Conservation (phyloP, 371 early-diverging fungal genomes). For the Mortierella sp. region DNA sequence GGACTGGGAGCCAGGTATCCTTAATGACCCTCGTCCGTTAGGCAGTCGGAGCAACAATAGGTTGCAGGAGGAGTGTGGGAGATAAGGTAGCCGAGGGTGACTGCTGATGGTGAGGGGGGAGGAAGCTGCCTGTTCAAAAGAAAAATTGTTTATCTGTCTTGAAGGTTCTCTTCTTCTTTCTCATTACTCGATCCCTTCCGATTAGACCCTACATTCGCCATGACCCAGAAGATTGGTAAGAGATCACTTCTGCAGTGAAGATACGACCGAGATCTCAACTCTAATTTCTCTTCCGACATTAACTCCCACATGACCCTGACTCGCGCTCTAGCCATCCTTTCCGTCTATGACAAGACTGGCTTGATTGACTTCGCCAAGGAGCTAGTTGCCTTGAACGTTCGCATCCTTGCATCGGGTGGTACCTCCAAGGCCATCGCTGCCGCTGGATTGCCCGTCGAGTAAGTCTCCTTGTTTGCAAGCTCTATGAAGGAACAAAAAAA, state of each 20-base stretch:
- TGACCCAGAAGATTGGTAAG: slow-evolving; percentile 54
- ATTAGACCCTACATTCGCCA: slow-evolving; percentile 19
- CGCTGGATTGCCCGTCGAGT: slow-evolving; percentile 91
- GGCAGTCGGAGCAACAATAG: too few relatives aligned
- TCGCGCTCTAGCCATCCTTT: slow-evolving; percentile 81
- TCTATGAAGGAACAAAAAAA: too few relatives aligned
- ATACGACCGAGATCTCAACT: too few relatives aligned
- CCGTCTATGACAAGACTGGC: slow-evolving; percentile 97
- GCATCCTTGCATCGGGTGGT: slow-evolving; percentile 95
- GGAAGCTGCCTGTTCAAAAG: too few relatives aligned
- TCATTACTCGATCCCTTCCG: slow-evolving; percentile 11
- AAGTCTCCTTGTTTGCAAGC: slow-evolving; percentile 26
- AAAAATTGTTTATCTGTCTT: neutral
- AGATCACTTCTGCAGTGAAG: too few relatives aligned
- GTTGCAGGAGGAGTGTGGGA: too few relatives aligned
- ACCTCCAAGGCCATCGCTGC: slow-evolving; percentile 92
- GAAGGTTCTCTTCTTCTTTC: slow-evolving; percentile 2
- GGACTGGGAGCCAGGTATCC: too few relatives aligned
- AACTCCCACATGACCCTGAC: neutral
- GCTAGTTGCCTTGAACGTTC: slow-evolving; percentile 79
- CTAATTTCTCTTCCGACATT: neutral
- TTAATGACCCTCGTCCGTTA: too few relatives aligned
- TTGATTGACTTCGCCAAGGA: slow-evolving; percentile 90
- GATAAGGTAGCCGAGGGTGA: too few relatives aligned
- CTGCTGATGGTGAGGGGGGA: too few relatives aligned